These are phyloP conservation scores for Colletotrichum sidae DNA, from an alignment of 2,329 filamentous ascomycete genomes.

Conservation along the genomic window DNA sequence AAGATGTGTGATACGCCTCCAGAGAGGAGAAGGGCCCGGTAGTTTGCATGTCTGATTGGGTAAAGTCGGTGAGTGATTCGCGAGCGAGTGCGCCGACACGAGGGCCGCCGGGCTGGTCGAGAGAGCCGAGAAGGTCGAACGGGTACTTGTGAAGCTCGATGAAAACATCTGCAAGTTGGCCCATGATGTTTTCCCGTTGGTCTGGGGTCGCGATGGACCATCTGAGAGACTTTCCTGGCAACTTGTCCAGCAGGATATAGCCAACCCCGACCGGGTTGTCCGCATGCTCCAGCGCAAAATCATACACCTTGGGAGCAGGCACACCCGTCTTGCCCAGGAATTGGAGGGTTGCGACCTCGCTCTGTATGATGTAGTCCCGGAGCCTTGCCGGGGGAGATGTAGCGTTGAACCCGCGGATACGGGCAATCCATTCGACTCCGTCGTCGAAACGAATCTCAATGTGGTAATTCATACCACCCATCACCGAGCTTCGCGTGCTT, in stretches of 20 bases:
- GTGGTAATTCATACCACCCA: constrained; percentile 39
- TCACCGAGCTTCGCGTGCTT: constrained; percentile 48
- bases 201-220: not conserved
- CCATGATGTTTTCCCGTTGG: not conserved
- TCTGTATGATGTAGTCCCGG: constrained; percentile 50
- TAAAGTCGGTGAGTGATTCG: constrained; percentile 51
- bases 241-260: not conserved
- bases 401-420: not conserved
- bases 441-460: not conserved
- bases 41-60: constrained; percentile 42
- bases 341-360: constrained; percentile 55
- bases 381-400: constrained; percentile 17
- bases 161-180: constrained; percentile 52
- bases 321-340: constrained; percentile 51
- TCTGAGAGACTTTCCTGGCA: not conserved
- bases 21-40: constrained; percentile 50
- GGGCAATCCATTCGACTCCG: not conserved
- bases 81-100: constrained; percentile 51
- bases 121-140: constrained; percentile 50
- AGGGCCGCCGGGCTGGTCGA: constrained; percentile 42
- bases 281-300: constrained; percentile 41
- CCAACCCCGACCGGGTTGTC: not conserved
- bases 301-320: constrained; percentile 51
- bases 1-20: constrained; percentile 49
- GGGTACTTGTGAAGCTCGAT: constrained; percentile 52